These are phyloP conservation scores for Claviceps sorghi DNA, from an alignment of 2,329 filamentous ascomycete species.

Conservation along the genomic window DNA sequence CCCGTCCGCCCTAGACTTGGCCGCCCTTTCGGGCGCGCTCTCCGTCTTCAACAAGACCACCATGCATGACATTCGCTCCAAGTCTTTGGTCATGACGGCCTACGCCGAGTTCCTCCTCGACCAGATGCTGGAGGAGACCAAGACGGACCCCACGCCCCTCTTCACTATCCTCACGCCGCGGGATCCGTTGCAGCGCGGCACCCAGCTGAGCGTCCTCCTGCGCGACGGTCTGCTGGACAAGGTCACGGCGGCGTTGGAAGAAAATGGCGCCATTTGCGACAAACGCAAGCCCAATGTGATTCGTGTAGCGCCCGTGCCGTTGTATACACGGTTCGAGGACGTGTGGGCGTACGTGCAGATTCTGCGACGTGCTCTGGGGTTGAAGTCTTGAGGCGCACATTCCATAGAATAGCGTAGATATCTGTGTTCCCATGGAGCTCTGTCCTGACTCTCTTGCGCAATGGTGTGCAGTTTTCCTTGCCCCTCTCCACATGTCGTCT, in stretches of 20 bases:
- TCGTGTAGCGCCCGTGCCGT: constrained; percentile 64
- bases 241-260: constrained; percentile 48
- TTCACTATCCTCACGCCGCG: constrained; percentile 56
- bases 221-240: constrained; percentile 53
- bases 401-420: not conserved
- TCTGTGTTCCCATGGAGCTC: not conserved
- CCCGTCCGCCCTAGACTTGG: constrained; percentile 62
- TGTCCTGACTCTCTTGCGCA: too few relatives aligned
- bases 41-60: constrained; percentile 58
- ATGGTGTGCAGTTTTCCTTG: too few relatives aligned
- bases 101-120: constrained; percentile 59
- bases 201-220: constrained; percentile 64
- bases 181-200: constrained; percentile 53
- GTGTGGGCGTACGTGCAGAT: constrained; percentile 38
- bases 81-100: constrained; percentile 57
- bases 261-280: constrained; percentile 61
- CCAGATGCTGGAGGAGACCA: constrained; percentile 22
- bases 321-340: constrained; percentile 72
- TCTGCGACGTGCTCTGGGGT: constrained; percentile 19
- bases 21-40: constrained; percentile 57
- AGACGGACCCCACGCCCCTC: constrained; percentile 18
- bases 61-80: constrained; percentile 54
- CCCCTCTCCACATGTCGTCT: too few relatives aligned
- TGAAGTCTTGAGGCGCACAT: not conserved
- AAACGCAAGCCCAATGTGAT: constrained; percentile 78